Evolutionary conservation across 2,329 filamentous ascomycete species (phyloP).

Genomic region (Phyllosticta capitalensis): DNA sequence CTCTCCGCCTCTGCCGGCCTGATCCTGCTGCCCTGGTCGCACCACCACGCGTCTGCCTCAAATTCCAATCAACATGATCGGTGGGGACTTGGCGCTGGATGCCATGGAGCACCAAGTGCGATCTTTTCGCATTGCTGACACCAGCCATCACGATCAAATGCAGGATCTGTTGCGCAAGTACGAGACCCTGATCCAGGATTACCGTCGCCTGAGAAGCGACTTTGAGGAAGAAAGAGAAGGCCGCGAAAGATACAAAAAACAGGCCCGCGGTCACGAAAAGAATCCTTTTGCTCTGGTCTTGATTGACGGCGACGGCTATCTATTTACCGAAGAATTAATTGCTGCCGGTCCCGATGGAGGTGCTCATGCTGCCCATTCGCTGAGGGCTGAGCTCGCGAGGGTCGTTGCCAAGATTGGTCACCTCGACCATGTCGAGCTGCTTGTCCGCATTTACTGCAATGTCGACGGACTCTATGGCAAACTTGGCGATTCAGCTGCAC

Average conservation of each 20-base stretch:
- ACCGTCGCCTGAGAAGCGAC: constrained; percentile 9
- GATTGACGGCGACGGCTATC: constrained; percentile 53
- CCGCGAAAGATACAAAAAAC: constrained; percentile 12
- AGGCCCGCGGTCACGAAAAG: constrained; percentile 29
- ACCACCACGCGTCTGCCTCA: not conserved
- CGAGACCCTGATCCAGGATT: constrained; percentile 6
- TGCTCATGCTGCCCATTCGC: constrained; percentile 43
- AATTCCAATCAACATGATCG: constrained; percentile 1
- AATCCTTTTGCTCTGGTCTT: constrained; percentile 53
- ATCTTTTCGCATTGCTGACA: constrained; percentile 3
- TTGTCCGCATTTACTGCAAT: constrained; percentile 49
- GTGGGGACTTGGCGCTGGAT: constrained; percentile 7
- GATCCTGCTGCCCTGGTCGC: not conserved
- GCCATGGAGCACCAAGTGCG: constrained; percentile 7
- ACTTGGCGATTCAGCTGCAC: constrained; percentile 40
- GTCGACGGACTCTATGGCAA: constrained; percentile 43
- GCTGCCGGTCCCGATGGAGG: constrained; percentile 45
- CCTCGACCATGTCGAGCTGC: constrained; percentile 42
- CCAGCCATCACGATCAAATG: constrained; percentile 5
- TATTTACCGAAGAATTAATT: constrained; percentile 43
- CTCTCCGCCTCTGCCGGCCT: not conserved
- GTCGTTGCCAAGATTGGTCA: constrained; percentile 30
- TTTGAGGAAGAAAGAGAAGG: constrained; percentile 12
- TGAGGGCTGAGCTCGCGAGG: constrained; percentile 43
- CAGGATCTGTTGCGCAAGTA: constrained; percentile 10